These are phyloP conservation scores for Leucosporidium creatinivorum DNA, from an alignment of 768 basidiomycete species.

Conservation along the genomic window DNA sequence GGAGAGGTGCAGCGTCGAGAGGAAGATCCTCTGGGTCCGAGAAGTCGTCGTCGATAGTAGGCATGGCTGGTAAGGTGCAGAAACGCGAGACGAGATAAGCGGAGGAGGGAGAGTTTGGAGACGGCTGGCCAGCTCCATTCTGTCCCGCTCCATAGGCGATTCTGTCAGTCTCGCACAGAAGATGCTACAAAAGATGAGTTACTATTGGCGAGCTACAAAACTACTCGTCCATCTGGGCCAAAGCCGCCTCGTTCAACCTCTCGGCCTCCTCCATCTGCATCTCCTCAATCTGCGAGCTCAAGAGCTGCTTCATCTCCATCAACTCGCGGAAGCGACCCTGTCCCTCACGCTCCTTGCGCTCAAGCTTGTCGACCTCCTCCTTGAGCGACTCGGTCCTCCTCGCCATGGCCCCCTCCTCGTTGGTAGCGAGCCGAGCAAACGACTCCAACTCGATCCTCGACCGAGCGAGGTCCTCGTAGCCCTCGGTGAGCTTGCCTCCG, in stretches of 20 bases:
- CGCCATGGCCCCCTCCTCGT: conserved; percentile 56
- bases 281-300: conserved; percentile 40
- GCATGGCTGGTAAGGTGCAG: conserved; percentile 9
- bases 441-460: conserved; percentile 66
- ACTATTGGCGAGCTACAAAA: background rate
- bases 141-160: no score
- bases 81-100: no score
- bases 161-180: no score
- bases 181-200: no score
- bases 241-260: conserved; percentile 46
- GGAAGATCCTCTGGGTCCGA: conserved; percentile 25
- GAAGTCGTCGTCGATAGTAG: conserved; percentile 25
- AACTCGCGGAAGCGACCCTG: conserved; percentile 82
- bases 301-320: conserved; percentile 47
- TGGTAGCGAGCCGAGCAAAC: conserved; percentile 62
- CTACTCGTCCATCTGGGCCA: conserved; percentile 58
- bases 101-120: no score
- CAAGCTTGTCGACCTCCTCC: conserved; percentile 78
- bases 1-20: background rate
- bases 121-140: no score
- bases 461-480: conserved; percentile 64
- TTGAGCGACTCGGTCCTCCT: conserved; percentile 66
- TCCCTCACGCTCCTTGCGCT: conserved; percentile 64
- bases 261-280: conserved; percentile 32
- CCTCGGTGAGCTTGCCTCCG: conserved; percentile 43